Percentiles rank a stretch among this genome's conserved stretches.
These are phyloP conservation scores for Lactarius tabidus DNA, from an alignment of 768 basidiomycete genomes.

Conservation along the genomic window DNA sequence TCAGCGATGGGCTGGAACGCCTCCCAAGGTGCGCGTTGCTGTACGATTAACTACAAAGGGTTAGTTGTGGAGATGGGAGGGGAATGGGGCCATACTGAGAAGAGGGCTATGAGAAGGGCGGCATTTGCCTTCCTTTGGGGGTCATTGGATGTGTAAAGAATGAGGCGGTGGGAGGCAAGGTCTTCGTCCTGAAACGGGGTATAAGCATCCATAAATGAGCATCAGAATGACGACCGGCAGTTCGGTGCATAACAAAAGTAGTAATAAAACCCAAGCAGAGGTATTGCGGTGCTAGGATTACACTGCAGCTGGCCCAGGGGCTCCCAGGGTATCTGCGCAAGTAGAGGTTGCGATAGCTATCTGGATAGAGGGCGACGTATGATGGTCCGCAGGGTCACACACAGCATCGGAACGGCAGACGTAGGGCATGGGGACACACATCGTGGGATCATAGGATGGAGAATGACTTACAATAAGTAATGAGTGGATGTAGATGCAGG, in stretches of 20 bases:
- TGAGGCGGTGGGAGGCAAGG: slow-evolving; percentile 65
- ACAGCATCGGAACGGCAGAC: background rate
- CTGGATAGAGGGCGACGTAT: background rate
- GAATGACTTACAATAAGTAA: slow-evolving; percentile 41
- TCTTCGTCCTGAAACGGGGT: slow-evolving; percentile 58
- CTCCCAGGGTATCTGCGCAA: background rate
- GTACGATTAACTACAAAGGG: slow-evolving; percentile 77
- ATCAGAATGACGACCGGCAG: background rate
- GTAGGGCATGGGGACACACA: background rate
- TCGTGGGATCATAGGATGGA: background rate
- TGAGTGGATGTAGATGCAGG: slow-evolving; percentile 87
- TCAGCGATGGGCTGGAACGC: slow-evolving; percentile 93
- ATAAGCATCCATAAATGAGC: slow-evolving; percentile 15
- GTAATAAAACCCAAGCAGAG: background rate
- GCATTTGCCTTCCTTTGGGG: slow-evolving; percentile 90
- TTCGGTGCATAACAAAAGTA: background rate
- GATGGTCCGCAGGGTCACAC: background rate
- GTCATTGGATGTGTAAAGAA: slow-evolving; percentile 85
- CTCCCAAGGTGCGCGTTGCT: slow-evolving; percentile 86
- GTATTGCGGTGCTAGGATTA: background rate
- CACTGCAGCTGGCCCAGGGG: background rate
- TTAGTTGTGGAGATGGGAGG: background rate
- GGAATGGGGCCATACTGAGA: slow-evolving; percentile 58
- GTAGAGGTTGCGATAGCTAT: background rate
- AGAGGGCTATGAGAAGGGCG: slow-evolving; percentile 89